These are phyloP conservation scores for Huntiella abstrusa DNA, from an alignment of 2,329 filamentous ascomycete species.

Conservation along the genomic window DNA sequence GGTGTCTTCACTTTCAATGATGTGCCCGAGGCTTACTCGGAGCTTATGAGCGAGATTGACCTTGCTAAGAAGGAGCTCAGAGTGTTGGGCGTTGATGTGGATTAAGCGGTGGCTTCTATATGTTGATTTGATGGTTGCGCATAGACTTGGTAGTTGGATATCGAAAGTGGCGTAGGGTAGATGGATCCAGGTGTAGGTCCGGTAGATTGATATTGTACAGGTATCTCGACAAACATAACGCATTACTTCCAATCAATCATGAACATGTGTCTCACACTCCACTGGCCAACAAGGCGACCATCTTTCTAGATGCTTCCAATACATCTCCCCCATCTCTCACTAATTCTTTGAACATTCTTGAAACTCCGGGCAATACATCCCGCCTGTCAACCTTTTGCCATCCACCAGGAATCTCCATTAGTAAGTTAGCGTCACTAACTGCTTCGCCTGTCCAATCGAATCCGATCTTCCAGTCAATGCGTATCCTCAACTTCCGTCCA, in stretches of 20 bases:
- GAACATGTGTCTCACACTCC: neutral
- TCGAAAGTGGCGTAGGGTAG: too few species aligned
- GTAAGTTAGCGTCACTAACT: constrained; percentile 34
- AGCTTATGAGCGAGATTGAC: constrained; percentile 73
- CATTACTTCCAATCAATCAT: neutral
- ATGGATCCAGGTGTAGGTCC: too few species aligned
- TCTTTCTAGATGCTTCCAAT: constrained; percentile 35
- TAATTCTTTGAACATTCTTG: constrained; percentile 40
- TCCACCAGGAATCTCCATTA: constrained; percentile 26
- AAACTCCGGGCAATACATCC: constrained; percentile 36
- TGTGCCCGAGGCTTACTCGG: constrained; percentile 66
- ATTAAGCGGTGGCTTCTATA: constrained; percentile 29
- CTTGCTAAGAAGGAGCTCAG: constrained; percentile 56
- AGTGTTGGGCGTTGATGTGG: constrained; percentile 57
- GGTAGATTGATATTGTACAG: too few species aligned
- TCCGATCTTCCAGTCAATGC: constrained; percentile 37
- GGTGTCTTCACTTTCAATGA: constrained; percentile 96
- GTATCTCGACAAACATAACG: neutral
- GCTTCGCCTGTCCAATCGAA: constrained; percentile 62
- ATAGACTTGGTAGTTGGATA: too few species aligned
- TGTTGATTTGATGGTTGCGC: neutral
- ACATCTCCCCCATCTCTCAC: constrained; percentile 36
- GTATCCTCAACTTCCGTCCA: constrained; percentile 18
- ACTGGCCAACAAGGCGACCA: constrained; percentile 33
- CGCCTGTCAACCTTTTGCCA: constrained; percentile 41